These are phyloP conservation scores for Cyclospora cayetanensis DNA, from an alignment of 169 alveolate genomes.

Conservation along the genomic window DNA sequence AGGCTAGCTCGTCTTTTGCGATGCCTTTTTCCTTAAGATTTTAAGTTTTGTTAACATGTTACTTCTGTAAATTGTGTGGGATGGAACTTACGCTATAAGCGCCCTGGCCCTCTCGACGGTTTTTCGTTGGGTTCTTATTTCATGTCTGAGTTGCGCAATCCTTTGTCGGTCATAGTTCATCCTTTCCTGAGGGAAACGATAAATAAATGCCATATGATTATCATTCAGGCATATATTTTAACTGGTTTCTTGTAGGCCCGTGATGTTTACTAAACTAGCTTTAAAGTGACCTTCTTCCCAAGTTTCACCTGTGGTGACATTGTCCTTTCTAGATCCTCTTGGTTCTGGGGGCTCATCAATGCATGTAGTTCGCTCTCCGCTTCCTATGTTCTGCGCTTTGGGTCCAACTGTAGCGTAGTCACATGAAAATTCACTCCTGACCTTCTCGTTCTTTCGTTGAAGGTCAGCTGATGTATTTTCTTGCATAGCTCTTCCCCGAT, in stretches of 20 bases:
- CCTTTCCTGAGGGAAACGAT: background rate
- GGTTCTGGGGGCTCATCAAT: conserved; percentile 57
- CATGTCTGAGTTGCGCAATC: conserved; percentile 59
- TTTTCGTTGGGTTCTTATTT: conserved; percentile 29
- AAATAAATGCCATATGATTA: background rate
- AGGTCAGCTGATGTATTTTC: background rate
- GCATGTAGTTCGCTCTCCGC: conserved; percentile 27
- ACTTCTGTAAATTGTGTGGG: background rate
- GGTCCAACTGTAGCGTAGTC: background rate
- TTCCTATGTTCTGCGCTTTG: background rate
- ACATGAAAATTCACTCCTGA: background rate
- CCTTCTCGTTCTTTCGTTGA: background rate
- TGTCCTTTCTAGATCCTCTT: conserved; percentile 53
- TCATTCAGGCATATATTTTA: background rate
- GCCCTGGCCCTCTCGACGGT: conserved; percentile 62
- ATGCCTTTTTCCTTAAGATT: conserved; percentile 42
- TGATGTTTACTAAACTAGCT: too few species aligned
- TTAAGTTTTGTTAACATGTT: background rate
- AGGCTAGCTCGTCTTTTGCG: too few species aligned
- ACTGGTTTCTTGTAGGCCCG: too few species aligned
- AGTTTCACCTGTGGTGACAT: conserved; percentile 63
- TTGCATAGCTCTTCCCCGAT: background rate
- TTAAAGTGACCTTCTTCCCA: too few species aligned
- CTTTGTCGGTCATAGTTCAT: conserved; percentile 67
- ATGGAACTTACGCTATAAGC: conserved; percentile 9